Base-by-base conservation (phyloP, 2,329 filamentous ascomycete genomes). In the Trichoderma koningiopsis region DNA sequence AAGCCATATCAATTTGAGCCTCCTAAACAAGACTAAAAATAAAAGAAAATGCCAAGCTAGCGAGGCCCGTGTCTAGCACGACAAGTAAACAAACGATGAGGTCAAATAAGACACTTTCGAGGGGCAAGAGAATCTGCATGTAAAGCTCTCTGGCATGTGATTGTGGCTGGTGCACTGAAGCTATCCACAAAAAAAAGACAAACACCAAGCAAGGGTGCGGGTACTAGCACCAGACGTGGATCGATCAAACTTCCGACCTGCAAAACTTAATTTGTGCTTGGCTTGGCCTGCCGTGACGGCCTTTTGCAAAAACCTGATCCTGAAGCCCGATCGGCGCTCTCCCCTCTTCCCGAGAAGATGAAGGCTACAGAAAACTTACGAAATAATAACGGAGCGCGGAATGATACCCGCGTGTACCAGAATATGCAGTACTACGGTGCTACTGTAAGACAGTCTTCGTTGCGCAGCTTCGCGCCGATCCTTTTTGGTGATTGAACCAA, bases 81-180 rank as follows among this genome's bases (percentile, higher is more conserved):
- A 63, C 8, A 37, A 55, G 33, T 33, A 53, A 35, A 52, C 35
- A 35, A 53, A 53, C 35, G 16, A 27, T 55, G 53, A 22, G 37
- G 55, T 33, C 35, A 56, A 35, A 4, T 2, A 31, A 63, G 27
- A 37, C 55, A 57, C 22, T 29, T 24, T 43, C 40, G 55, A 49
- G 27, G 40, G 27, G 5, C 56, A 37, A 53, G 27, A 47, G 43
- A 66, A 37, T 10, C 33, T 6, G 27, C 27, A 27, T 2, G 27
- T 27, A 13, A 35, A 13, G 4, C 33, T 31, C 33, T 67, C 64
- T 76, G 75, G 74, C 76, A 77, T 77, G 76, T 77, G 76, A 77
- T 75, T 74, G 76, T 77, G 76, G 76, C 76, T 76, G 73, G 70
- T 71, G 70, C 33, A 58, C 35, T 56, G 67, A 63, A 70, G 62